Evolutionary conservation across 2,329 filamentous ascomycete species (phyloP), one percentile per base, ranked within the genome.

Genomic region (Fusarium beomiforme): DNA sequence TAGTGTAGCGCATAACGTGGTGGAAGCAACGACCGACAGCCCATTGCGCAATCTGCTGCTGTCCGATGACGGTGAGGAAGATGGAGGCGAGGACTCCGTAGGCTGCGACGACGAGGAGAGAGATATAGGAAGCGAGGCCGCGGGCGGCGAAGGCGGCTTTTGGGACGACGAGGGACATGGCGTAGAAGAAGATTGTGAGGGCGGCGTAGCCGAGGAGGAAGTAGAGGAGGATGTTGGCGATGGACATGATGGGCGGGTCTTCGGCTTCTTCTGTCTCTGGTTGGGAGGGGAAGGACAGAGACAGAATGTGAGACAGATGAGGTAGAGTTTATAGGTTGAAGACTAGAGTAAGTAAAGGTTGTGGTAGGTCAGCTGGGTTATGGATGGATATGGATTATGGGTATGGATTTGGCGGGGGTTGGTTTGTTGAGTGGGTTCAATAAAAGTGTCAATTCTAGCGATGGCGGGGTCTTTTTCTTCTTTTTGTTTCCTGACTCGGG

Each of bases 31-130:
- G 89, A 11, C 85, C 96, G 13, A 90, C 90, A 41, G 93, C 90
- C 93, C 94, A 98, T 85, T 98, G 96, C 31, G 93, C 89, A 71
- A 94, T 89, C 59, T 92, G 90, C 65, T 90, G 90, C 75, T 92
- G 89, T 65, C 94, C 94, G 51, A 90, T 75, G 19, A 93, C 76
- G 49, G 92, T 90, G 69, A 98, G 87, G 64, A 89, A 76, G 67
- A 95, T 87, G 46, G 92, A 94, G 31, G 90, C 90, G 49, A 93
- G 67, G 64, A 93, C 92, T 66, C 95, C 96, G 81, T 93, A 97
- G 75, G 85, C 80, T 31, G 95, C 88, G 80, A 79, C 86, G 59
- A 86, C 71, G 59, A 91, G 76, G 53, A 94, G 82, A 39, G 86
- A 85, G 68, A 92, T 83, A 79, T 93, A 93, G 50, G 87, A 85